phyloP scores from a whole-genome alignment of 2,329 filamentous ascomycete genomes.

The Ophiosphaerella narmari region DNA sequence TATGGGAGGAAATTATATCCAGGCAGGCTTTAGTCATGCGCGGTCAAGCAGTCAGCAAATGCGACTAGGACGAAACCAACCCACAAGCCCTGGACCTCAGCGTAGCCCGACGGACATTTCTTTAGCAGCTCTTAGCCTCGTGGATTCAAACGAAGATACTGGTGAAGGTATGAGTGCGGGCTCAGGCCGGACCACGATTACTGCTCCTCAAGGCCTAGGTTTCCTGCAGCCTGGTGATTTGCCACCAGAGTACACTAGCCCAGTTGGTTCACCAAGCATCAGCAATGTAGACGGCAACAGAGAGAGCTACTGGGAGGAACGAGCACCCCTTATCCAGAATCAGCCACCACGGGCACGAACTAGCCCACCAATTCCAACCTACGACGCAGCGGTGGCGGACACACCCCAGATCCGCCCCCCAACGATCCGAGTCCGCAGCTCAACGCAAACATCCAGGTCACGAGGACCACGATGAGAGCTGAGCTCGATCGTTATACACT shows the following conservation, averaged over 20 bases:
- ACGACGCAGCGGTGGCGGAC: conserved; percentile 83
- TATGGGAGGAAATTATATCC: conserved; percentile 54
- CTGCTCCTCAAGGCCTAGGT: conserved; percentile 36
- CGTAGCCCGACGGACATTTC: conserved; percentile 96
- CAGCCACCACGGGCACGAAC: conserved; percentile 20
- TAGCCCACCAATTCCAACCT: conserved; percentile 76
- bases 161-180: conserved; percentile 69
- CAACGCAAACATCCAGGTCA: conserved; percentile 28
- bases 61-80: conserved; percentile 66
- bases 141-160: conserved; percentile 68
- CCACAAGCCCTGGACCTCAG: conserved; percentile 85
- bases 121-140: conserved; percentile 79
- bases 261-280: conserved; percentile 42
- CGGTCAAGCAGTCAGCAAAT: conserved; percentile 79
- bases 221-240: conserved; percentile 44
- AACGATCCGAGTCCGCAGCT: conserved; percentile 30
- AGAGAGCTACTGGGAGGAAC: conserved; percentile 53
- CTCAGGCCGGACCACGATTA: conserved; percentile 20
- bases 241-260: conserved; percentile 58
- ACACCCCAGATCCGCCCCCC: conserved; percentile 28
- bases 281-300: conserved; percentile 61
- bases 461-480: conserved; percentile 18
- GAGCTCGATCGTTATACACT: background rate
- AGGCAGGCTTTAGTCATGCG: conserved; percentile 62
- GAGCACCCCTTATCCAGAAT: conserved; percentile 51